phyloP scores from a whole-genome alignment of 75 land plant species.

The Cryptomeria japonica region DNA sequence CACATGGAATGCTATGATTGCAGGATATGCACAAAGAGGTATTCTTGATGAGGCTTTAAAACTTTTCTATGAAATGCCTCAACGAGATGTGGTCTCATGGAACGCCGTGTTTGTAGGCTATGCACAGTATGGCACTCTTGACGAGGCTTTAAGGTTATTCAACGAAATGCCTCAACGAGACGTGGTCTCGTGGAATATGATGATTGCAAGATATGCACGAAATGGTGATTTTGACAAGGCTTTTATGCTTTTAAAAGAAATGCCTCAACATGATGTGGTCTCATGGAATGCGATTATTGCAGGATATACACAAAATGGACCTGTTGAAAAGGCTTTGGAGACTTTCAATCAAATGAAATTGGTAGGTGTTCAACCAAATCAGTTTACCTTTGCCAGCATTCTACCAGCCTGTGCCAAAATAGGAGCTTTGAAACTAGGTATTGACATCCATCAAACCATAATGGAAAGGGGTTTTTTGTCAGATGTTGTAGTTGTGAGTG shows the following conservation, averaged over 20 bases:
- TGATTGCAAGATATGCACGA: conserved; percentile 28
- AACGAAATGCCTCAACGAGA: conserved; percentile 1
- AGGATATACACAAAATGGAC: not conserved
- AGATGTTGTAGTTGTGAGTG: conserved; percentile 45
- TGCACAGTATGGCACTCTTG: conserved; percentile 18
- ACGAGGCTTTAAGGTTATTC: conserved; percentile 11
- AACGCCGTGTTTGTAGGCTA: conserved; percentile 27
- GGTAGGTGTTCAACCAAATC: not conserved
- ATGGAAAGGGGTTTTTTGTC: conserved; percentile 31
- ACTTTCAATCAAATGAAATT: not conserved
- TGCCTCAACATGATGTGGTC: not conserved
- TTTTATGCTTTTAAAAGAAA: conserved; percentile 18
- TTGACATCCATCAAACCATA: conserved; percentile 44
- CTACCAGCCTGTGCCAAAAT: not conserved
- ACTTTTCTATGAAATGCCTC: conserved; percentile 30
- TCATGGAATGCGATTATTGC: not conserved
- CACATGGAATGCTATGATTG: conserved; percentile 71
- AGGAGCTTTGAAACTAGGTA: not conserved
- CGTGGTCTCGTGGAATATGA: conserved; percentile 10
- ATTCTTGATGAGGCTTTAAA: conserved; percentile 30
- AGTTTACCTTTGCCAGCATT: not conserved
- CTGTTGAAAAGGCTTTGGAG: not conserved
- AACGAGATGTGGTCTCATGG: conserved; percentile 26
- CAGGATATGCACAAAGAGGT: conserved; percentile 62
- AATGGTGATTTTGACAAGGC: conserved; percentile 18